Conservation (phyloP, 139 green algal genomes). For the Ettlia oleoabundans region DNA sequence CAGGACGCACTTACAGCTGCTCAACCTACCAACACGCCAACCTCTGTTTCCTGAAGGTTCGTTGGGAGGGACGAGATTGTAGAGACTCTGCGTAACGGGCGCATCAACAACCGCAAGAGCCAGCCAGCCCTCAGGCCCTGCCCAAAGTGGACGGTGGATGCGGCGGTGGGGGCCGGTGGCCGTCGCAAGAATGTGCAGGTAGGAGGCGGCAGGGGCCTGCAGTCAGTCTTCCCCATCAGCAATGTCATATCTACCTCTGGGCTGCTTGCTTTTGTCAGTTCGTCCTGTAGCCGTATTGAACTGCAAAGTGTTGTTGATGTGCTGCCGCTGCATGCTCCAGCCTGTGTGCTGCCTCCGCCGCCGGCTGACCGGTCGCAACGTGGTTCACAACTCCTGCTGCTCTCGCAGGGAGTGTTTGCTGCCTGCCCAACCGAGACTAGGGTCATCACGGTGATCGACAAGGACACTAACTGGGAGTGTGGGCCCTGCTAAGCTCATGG, state of each 20-base stretch:
- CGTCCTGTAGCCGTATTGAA: too few relatives aligned
- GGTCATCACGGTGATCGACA: slow-evolving; percentile 61
- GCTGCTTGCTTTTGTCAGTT: background rate
- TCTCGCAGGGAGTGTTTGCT: slow-evolving; percentile 52
- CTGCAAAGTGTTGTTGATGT: too few relatives aligned
- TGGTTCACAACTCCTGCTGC: too few relatives aligned
- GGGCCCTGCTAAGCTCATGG: slow-evolving; percentile 45
- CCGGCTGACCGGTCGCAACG: too few relatives aligned
- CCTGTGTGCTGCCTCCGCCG: background rate
- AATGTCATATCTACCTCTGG: too few relatives aligned
- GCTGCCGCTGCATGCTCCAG: background rate
- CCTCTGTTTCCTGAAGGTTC: slow-evolving; percentile 32
- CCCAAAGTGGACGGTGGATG: slow-evolving; percentile 60
- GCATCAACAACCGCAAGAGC: slow-evolving; percentile 54
- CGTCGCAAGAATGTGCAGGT: slow-evolving; percentile 45
- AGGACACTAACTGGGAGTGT: slow-evolving; percentile 55
- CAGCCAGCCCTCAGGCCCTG: slow-evolving; percentile 41
- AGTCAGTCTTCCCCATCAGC: too few relatives aligned
- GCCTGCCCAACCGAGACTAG: slow-evolving; percentile 47
- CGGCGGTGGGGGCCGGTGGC: slow-evolving; percentile 5
- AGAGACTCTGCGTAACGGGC: slow-evolving; percentile 35
- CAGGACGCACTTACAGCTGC: background rate
- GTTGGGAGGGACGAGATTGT: slow-evolving; percentile 38
- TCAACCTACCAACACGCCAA: too few relatives aligned
- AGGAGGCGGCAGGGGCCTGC: background rate